phyloP scores from a whole-genome alignment of 805 yeast species.

The Schwanniomyces yamadae region DNA sequence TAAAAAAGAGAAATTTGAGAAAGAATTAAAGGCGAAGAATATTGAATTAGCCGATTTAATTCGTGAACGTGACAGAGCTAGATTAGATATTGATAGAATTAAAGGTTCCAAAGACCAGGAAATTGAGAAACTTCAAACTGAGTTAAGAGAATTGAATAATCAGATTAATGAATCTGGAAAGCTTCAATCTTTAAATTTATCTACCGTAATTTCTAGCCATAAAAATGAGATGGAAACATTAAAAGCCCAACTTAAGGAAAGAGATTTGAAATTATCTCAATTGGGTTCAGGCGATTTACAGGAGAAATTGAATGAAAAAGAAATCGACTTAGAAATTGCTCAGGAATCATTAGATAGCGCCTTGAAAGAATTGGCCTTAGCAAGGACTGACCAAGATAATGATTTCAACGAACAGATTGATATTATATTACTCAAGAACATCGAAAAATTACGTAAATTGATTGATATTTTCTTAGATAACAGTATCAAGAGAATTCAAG shows the following conservation, averaged over 20 bases:
- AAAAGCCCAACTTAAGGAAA: slow-evolving; percentile 44
- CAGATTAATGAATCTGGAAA: slow-evolving; percentile 60
- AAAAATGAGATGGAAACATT: slow-evolving; percentile 59
- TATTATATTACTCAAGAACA: slow-evolving; percentile 46
- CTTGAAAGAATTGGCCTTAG: slow-evolving; percentile 53
- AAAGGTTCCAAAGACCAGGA: slow-evolving; percentile 65
- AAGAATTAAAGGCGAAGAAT: slow-evolving; percentile 81
- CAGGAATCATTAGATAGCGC: slow-evolving; percentile 80
- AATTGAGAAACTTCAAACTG: slow-evolving; percentile 62
- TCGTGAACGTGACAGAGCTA: slow-evolving; percentile 84
- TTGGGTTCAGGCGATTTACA: slow-evolving; percentile 33
- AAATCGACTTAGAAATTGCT: slow-evolving; percentile 73
- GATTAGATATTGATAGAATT: slow-evolving; percentile 72
- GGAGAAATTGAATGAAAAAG: slow-evolving; percentile 58
- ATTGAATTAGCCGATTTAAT: slow-evolving; percentile 86
- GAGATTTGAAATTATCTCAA: slow-evolving; percentile 20
- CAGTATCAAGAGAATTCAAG: slow-evolving; percentile 73
- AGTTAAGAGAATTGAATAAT: slow-evolving; percentile 58
- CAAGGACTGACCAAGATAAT: slow-evolving; percentile 48
- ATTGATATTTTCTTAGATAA: slow-evolving; percentile 71
- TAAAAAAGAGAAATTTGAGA: slow-evolving; percentile 75
- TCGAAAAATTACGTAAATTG: slow-evolving; percentile 47
- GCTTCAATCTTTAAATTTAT: slow-evolving; percentile 60
- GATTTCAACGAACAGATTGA: slow-evolving; percentile 62
- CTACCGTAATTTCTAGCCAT: slow-evolving; percentile 59